Base-by-base conservation (phyloP, 2,329 filamentous ascomycete genomes). In the Epichloe sibirici region DNA sequence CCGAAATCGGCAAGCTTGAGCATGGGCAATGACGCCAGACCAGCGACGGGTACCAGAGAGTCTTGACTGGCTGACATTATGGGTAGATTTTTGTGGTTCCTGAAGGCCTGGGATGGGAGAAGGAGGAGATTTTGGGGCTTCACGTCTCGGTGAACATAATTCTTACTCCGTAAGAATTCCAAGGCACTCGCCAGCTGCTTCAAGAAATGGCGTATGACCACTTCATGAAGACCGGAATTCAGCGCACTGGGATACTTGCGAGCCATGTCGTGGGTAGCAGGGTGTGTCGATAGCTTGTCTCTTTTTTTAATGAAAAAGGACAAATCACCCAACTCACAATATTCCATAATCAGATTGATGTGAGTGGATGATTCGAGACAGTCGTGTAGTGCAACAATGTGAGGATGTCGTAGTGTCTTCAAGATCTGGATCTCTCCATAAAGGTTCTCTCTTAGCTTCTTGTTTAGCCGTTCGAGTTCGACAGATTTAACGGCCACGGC, bases 341-440 rank as follows among this genome's bases (percentile, higher is more conserved):
- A 97, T 72, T 98, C 93, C 91, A 97, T 98, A 57, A 97, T 85
- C 54, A 98, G 79, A 70, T 98, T 93, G 71, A 97, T 96, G 64
- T 95, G 88, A 23, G 85, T 84, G 3, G 81, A 74, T 0, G 88
- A 86, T 68, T 97, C 90, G 67, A 91, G 79, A 72, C 90, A 96
- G 70, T 95, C 89, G 73, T 96, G 90, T 47, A 98, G 83, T 60
- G 90, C 88, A 59, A 97, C 93, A 61, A 98, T 96, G 66, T 98
- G 93, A 31, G 93, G 93, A 69, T 98, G 93, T 55, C 93, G 87
- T 31, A 98, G 79, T 57, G 83, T 88, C 70, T 93, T 93, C 64
- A 98, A 83, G 58, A 98, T 98, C 61, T 91, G 80, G 66, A 98
- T 97, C 73, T 98, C 93, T 63, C 86, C 85, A 61, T 93, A 90